A percentile compares a stretch with the other conserved stretches of the same genome.
phyloP scores from a whole-genome alignment of 108 stramenopile species.

The Cyclotella choctawhatcheeana region DNA sequence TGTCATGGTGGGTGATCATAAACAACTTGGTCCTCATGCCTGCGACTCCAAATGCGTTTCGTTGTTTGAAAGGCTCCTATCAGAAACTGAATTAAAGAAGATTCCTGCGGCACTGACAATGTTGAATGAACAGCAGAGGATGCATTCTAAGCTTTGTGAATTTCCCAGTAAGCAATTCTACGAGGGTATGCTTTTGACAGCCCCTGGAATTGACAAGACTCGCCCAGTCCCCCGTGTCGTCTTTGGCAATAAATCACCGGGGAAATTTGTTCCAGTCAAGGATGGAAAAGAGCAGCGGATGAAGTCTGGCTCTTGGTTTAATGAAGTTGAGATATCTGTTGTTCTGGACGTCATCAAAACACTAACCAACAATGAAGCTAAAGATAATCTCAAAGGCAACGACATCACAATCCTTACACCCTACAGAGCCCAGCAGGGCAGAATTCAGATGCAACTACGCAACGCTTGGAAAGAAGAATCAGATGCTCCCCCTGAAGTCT shows the following conservation, averaged over 20 bases:
- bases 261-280: not conserved
- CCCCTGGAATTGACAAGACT: not conserved
- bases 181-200: not conserved
- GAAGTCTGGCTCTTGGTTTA: conserved; percentile 9
- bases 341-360: not conserved
- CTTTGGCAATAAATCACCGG: not conserved
- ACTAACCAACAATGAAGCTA: not conserved
- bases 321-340: not conserved
- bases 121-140: conserved; percentile 8
- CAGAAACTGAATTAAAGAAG: not conserved
- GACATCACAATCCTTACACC: conserved; percentile 7
- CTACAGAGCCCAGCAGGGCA: conserved; percentile 6
- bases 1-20: conserved; percentile 8
- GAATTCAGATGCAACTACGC: conserved; percentile 2
- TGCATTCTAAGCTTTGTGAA: conserved; percentile 7
- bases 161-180: conserved; percentile 3
- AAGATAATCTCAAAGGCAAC: conserved; percentile 1
- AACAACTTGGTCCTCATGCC: conserved; percentile 14
- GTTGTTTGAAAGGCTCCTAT: conserved; percentile 4
- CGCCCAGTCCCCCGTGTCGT: not conserved
- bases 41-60: conserved; percentile 7
- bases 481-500: conserved; percentile 2
- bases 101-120: not conserved
- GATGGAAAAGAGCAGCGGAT: conserved; percentile 12
- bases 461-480: not conserved